Base-by-base conservation (phyloP, 805 yeast species). In the Suhomyces canberraensis region DNA sequence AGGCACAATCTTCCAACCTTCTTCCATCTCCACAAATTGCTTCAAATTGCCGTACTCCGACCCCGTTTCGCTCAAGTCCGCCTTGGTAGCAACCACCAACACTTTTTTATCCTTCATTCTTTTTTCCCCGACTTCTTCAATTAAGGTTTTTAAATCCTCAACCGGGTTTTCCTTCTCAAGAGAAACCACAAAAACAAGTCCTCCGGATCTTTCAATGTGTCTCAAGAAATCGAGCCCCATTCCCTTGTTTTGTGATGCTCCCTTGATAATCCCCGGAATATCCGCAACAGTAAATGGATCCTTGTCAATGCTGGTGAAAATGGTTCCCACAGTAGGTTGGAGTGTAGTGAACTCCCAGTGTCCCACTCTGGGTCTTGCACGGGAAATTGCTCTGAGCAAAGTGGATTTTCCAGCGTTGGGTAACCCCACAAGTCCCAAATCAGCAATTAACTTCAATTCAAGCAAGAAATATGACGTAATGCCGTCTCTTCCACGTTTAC, bases 351-450 rank as follows among this genome's bases (percentile, higher is more conserved):
- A 93, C 52, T 84, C 95, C 96, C 97, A 93, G 59, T 89, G 95
- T 0, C 98, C 98, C 11, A 93, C 85, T 39, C 86, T 69, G 1
- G 98, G 97, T 39, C 81, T 71, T 0, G 98, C 98, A 37, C 79
- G 78, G 0, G 96, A 86, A 11, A 93, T 87, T 8, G 95, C 89
- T 37, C 95, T 68, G 30, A 93, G 62, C 20, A 93, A 69, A 0
- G 97, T 88, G 3, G 96, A 87, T 56, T 93, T 93, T 1, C 98
- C 98, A 3, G 98, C 96, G 60, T 93, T 93, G 1, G 98, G 98
- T 14, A 93, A 67, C 0, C 98, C 98, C 16, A 93, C 96, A 4
- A 93, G 66, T 0, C 98, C 98, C 40, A 91, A 64, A 59, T 93
- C 98, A 0, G 98, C 98, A 39, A 93, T 71, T 25, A 89, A 69